Evolutionary conservation across 345 rosid genomes (phyloP), one percentile per base, ranked within the genome.

Genomic region (Murraya paniculata): DNA sequence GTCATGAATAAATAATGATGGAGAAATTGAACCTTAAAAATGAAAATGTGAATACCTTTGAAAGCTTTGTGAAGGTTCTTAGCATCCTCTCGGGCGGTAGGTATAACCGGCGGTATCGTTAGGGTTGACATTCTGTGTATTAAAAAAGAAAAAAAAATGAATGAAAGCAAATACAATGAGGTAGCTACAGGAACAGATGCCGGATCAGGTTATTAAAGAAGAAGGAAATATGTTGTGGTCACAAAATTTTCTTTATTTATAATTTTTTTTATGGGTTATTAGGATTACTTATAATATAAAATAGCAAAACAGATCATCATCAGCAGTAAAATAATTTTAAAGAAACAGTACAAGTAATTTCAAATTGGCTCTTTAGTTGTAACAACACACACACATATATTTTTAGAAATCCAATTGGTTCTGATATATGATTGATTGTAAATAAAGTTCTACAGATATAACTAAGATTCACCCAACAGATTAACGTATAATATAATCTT

Each of bases 11-110:
- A 33, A 72, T n/a, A 65, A 30, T 27, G 4, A 31, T 7, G 27
- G 64, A 35, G 18, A 35, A 27, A 68, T 62, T 65, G 66, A 62
- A 64, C 25, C 22, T 72, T 22, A 41, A 31, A 31, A 19, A 30
- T 1, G 10, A 70, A 30, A 33, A 71, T 68, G 55, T 21, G n/a
- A 18, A 38, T 0, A 28, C 94, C 94, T 86, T 89, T 86, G 78
- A 91, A 91, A 76, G 94, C 92, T 30, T 82, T 84, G 50, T 80
- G 82, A 71, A 91, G 88, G 30, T 87, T 87, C 71, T 77, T 83
- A 64, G 88, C 88, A 75, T 91, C 94, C 8, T 89, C 90, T 9
- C 92, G 87, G 2, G 89, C 33, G 6, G 56, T 24, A 62, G 67
- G 67, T 62, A 30, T 62, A 28, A 28, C 67, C 38, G 36, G 67